These are phyloP conservation scores for Chamaenerion angustifolium DNA, from an alignment of 345 rosid species.

Conservation along the genomic window DNA sequence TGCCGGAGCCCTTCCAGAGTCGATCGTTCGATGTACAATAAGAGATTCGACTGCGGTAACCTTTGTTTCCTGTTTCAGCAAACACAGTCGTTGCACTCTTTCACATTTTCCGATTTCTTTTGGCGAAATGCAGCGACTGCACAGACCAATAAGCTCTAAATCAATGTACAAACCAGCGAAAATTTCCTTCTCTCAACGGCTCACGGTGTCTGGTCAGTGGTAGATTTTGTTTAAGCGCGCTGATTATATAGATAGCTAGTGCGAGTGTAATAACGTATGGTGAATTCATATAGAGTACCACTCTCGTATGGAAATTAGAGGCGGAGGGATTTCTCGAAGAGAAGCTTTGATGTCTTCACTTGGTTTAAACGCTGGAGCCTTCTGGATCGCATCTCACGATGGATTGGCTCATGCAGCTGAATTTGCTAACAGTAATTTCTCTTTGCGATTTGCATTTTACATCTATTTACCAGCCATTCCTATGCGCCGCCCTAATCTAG, in stretches of 20 bases:
- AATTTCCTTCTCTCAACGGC: too few relatives aligned
- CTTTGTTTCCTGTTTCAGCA: neutral
- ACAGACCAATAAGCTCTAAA: too few relatives aligned
- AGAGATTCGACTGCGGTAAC: constrained; percentile 7
- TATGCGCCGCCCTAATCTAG: too few relatives aligned
- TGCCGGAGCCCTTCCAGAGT: constrained; percentile 13
- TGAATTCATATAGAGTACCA: constrained; percentile 17
- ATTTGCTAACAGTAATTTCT: constrained; percentile 59
- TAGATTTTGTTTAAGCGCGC: too few relatives aligned
- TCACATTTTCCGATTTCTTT: neutral
- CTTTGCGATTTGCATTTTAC: neutral
- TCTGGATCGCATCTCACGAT: constrained; percentile 16
- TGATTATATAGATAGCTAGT: too few relatives aligned
- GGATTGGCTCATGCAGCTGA: constrained; percentile 43
- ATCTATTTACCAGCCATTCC: neutral
- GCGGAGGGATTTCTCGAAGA: constrained; percentile 36
- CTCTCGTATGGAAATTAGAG: neutral
- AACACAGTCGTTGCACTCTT: neutral
- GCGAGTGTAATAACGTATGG: neutral
- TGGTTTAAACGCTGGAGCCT: constrained; percentile 26
- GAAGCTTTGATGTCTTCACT: constrained; percentile 29
- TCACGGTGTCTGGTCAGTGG: too few relatives aligned
- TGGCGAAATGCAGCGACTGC: neutral
- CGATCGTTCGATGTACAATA: constrained; percentile 10
- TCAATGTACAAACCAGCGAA: too few relatives aligned